Base-by-base conservation (phyloP, 371 early-diverging fungal genomes). In the Mortierella sp. region DNA sequence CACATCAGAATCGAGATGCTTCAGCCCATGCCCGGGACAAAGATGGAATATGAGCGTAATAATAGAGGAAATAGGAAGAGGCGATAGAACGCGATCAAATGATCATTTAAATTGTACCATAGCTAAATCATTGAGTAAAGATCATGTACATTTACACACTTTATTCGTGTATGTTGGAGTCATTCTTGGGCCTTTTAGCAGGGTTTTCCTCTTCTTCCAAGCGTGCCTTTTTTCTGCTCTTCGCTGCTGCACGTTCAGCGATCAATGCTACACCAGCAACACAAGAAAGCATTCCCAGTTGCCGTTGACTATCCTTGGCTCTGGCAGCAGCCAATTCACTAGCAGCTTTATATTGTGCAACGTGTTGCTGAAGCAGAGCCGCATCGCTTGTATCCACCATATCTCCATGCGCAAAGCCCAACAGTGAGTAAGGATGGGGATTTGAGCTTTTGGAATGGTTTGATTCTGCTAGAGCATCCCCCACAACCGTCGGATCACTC, bases 1-100 rank as follows among this genome's bases (percentile, higher is more conserved):
- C 68, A 74, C 28, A 80, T 80, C 60, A 63, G 81, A 58, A 69
- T 80, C 45, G 81, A 80, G 66, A 59, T 80, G 81, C 41, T 75
- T 19, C 68, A 68, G 13, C 75, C 72, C 21, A 80, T 80, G 81
- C 81, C 81, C 7, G 76, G 75, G 28, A 79, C 80, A 22, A 67
- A 53, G 21, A 63, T 52, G 11, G 69, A 67, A 48, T 62, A 60
- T 21, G 69, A 69, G 21, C 55, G 67, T 13, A 59, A 7, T 28
- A 38, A 63, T 13, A 71, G 63, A 15, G 64, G 68, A 59, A 55
- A 28, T 43, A 68, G 65, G 28, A 67, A 55, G 52, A 64, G 72
- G 57, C 69, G 77, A 24, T 71, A 40, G 13, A 62, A 3, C 11
- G 40, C n/a, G 16, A 45, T 16, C 62, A 62, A 62, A 13, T 16